These are phyloP conservation scores for Fusarium sororula DNA, from an alignment of 2,329 filamentous ascomycete species.

Conservation along the genomic window DNA sequence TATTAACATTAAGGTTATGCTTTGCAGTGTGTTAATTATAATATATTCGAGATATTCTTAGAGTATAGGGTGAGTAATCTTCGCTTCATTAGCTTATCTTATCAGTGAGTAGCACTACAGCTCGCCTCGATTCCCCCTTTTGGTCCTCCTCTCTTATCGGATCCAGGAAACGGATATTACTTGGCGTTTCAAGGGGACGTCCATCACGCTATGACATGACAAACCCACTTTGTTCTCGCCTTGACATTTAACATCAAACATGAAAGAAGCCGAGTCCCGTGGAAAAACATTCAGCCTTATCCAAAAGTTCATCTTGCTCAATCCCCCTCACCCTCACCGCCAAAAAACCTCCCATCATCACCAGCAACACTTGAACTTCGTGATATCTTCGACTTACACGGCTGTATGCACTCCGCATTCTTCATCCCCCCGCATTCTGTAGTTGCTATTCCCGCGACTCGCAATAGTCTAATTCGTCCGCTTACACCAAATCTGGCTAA, in stretches of 20 bases:
- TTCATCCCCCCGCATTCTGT: neutral
- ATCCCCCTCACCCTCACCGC: neutral
- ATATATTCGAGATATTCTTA: rapidly evolving
- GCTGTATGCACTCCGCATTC: neutral
- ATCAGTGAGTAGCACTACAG: neutral
- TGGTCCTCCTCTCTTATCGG: neutral
- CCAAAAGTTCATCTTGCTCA: neutral
- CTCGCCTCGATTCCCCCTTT: neutral
- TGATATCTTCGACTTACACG: neutral
- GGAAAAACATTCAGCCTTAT: neutral
- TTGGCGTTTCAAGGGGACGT: conserved; percentile 2
- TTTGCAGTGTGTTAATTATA: neutral
- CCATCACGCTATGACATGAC: neutral
- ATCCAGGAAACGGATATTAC: neutral
- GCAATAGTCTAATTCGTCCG: conserved; percentile 8
- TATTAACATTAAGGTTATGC: rapidly evolving
- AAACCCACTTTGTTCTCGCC: neutral
- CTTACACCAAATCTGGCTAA: conserved; percentile 16
- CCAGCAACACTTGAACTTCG: neutral
- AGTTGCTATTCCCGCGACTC: neutral
- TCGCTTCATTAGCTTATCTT: neutral
- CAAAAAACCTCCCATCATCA: no score
- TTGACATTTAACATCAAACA: neutral
- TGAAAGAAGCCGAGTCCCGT: neutral
- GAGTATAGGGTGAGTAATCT: neutral